Percentiles rank a stretch among this genome's conserved stretches.
These are phyloP conservation scores for Torulaspora gathmanii DNA, from an alignment of 805 yeast genomes.

Conservation along the genomic window DNA sequence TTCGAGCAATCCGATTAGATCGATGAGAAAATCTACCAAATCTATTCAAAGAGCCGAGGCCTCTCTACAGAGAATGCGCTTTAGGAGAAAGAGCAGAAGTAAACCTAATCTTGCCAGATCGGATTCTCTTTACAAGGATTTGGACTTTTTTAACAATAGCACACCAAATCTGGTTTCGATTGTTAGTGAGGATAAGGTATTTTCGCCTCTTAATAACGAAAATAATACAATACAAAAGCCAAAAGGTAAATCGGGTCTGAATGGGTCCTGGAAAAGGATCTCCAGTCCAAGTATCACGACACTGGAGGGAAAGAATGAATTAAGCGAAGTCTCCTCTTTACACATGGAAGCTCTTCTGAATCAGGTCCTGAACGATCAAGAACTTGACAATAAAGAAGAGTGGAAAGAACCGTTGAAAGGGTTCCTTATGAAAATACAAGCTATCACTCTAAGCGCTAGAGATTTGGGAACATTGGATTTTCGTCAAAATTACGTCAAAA, in stretches of 20 bases:
- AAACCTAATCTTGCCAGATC: slow-evolving; percentile 36
- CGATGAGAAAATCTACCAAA: slow-evolving; percentile 40
- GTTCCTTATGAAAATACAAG: slow-evolving; percentile 51
- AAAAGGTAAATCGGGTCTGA: slow-evolving; percentile 8
- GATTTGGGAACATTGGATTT: slow-evolving; percentile 77
- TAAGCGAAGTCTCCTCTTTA: slow-evolving; percentile 36
- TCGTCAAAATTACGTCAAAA: slow-evolving; percentile 73
- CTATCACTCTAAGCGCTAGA: slow-evolving; percentile 53
- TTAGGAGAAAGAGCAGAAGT: slow-evolving; percentile 51
- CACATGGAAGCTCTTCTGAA: slow-evolving; percentile 50
- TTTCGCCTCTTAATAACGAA: slow-evolving; percentile 10
- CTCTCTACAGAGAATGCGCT: slow-evolving; percentile 54
- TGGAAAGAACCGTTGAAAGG: slow-evolving; percentile 58
- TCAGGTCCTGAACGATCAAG: slow-evolving; percentile 61
- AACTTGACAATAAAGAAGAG: slow-evolving; percentile 41
- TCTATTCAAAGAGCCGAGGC: slow-evolving; percentile 64
- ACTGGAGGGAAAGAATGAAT: slow-evolving; percentile 25
- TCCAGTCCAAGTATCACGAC: slow-evolving; percentile 18
- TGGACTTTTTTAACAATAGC: slow-evolving; percentile 29
- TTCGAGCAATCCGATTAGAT: slow-evolving; percentile 35
- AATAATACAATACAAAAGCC: slow-evolving; percentile 4
- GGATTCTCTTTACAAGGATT: slow-evolving; percentile 19
- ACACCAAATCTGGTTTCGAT: slow-evolving; percentile 34
- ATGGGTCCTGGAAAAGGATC: slow-evolving; percentile 23
- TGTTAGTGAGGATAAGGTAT: slow-evolving; percentile 19